These are phyloP conservation scores for Pleurotus tuoliensis DNA, from an alignment of 768 basidiomycete species.

Conservation along the genomic window DNA sequence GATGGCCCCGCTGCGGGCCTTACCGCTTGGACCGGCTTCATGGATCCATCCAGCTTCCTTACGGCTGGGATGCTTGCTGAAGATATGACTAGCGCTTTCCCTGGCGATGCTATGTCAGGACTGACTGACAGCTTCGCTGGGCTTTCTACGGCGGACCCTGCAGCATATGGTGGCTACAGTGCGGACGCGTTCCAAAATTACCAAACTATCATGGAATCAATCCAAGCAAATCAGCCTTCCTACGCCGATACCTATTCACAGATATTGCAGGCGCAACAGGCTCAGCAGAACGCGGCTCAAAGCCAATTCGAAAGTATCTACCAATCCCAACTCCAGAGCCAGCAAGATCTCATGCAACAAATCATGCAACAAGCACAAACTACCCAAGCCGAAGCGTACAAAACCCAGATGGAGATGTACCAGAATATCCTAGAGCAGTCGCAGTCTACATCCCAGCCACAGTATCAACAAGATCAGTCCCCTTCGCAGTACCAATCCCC, in stretches of 20 bases:
- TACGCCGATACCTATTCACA: not conserved
- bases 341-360: not conserved
- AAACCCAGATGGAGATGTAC: not conserved
- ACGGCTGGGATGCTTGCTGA: not conserved
- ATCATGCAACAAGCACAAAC: not conserved
- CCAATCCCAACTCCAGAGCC: not conserved
- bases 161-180: not conserved
- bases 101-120: not conserved
- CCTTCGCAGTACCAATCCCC: constrained; percentile 12
- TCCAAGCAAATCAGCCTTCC: not conserved
- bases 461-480: constrained; percentile 12
- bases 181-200: not conserved
- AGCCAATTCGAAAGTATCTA: not conserved
- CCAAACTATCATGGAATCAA: not conserved
- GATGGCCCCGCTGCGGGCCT: not conserved
- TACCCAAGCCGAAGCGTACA: not conserved
- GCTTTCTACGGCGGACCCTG: not conserved
- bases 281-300: not conserved
- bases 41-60: not conserved
- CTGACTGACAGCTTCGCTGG: not conserved
- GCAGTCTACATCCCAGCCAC: constrained; percentile 8
- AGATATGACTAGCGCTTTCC: not conserved
- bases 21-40: not conserved
- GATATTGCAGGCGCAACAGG: constrained; percentile 1
- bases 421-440: not conserved